Conservation (phyloP, 257 asterid species). For the Thymus quinquecostatus region DNA sequence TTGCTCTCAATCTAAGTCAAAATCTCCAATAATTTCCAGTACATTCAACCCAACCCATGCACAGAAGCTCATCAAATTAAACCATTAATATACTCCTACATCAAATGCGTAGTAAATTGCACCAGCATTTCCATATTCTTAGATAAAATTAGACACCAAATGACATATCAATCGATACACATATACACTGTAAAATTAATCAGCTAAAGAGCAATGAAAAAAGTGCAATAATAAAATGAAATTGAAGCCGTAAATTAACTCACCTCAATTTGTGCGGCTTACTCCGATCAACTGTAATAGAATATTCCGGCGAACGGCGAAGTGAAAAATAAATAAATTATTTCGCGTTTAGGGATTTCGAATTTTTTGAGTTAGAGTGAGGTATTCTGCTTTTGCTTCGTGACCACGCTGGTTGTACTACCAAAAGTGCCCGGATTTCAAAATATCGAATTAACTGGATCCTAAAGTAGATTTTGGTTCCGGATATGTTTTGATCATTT, state of each 20-base stretch:
- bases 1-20: constrained; percentile 17
- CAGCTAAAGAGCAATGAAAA: constrained; percentile 9
- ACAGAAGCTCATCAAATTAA: constrained; percentile 8
- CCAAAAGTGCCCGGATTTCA: constrained; percentile 49
- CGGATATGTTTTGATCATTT: constrained; percentile 34
- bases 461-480: constrained; percentile 40
- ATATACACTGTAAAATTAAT: constrained; percentile 8
- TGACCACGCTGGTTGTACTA: constrained; percentile 48
- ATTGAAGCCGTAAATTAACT: constrained; percentile 29
- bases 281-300: constrained; percentile 32
- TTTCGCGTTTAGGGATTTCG: constrained; percentile 29
- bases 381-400: constrained; percentile 31
- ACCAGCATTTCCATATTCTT: constrained; percentile 19
- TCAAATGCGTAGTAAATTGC: background rate
- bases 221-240: background rate
- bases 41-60: constrained; percentile 30
- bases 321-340: background rate
- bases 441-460: constrained; percentile 38
- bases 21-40: constrained; percentile 12
- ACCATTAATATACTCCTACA: background rate
- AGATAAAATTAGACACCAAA: constrained; percentile 1
- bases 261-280: constrained; percentile 32
- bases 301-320: constrained; percentile 31
- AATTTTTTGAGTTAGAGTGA: constrained; percentile 29
- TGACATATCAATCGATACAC: background rate